These are phyloP conservation scores for Exophiala sp. DNA, from an alignment of 2,329 filamentous ascomycete species.

Conservation along the genomic window DNA sequence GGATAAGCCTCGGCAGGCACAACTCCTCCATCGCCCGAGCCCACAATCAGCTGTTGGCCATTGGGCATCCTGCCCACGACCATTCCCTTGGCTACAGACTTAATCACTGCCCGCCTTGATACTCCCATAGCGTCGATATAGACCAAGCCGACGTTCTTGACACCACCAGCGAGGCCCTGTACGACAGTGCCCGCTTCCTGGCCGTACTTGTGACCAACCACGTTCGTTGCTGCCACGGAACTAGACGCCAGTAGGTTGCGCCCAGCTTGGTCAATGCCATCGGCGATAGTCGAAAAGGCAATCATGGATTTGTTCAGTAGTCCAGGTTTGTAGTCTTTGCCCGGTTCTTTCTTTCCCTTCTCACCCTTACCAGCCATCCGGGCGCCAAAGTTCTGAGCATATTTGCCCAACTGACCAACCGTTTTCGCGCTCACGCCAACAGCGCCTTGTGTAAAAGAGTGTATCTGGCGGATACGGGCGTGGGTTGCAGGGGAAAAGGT, in stretches of 20 bases:
- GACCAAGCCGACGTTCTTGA: constrained; percentile 94
- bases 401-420: constrained; percentile 74
- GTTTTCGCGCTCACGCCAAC: constrained; percentile 80
- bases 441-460: constrained; percentile 76
- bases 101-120: constrained; percentile 81
- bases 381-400: constrained; percentile 88
- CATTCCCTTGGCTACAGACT: constrained; percentile 96
- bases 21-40: constrained; percentile 43
- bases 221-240: constrained; percentile 73
- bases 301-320: constrained; percentile 94
- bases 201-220: constrained; percentile 88
- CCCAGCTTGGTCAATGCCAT: constrained; percentile 86
- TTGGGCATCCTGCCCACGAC: constrained; percentile 49
- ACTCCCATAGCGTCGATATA: constrained; percentile 97
- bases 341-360: constrained; percentile 58
- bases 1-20: constrained; percentile 29
- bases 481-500: constrained; percentile 85
- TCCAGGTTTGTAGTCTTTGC: constrained; percentile 83
- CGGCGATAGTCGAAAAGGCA: constrained; percentile 89
- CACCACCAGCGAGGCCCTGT: constrained; percentile 71
- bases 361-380: constrained; percentile 63
- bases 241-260: constrained; percentile 71
- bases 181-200: constrained; percentile 77
- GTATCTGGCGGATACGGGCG: constrained; percentile 79
- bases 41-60: constrained; percentile 48